These are phyloP conservation scores for Mangifera indica DNA, from an alignment of 345 rosid species.

Conservation along the genomic window DNA sequence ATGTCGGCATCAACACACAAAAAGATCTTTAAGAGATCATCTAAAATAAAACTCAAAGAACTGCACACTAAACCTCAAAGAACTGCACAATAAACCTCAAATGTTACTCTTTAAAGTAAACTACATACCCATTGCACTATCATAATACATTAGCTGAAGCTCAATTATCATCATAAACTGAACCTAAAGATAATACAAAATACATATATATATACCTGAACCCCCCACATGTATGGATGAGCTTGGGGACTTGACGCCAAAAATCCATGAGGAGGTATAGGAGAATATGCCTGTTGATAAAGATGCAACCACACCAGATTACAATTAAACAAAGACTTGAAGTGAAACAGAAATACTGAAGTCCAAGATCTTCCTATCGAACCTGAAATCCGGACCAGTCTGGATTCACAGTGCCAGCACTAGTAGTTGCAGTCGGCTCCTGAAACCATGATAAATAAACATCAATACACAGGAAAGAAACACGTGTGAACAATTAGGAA, in stretches of 20 bases:
- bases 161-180: not conserved
- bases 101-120: not conserved
- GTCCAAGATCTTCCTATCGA: slow-evolving; percentile 12
- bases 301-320: slow-evolving; percentile 20
- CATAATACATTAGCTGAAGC: too few relatives aligned
- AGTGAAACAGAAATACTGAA: slow-evolving; percentile 12
- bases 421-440: slow-evolving; percentile 67
- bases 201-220: slow-evolving; percentile 68
- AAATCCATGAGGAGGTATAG: slow-evolving; percentile 93
- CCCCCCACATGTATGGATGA: slow-evolving; percentile 99
- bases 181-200: not conserved
- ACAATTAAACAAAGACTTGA: slow-evolving; percentile 21
- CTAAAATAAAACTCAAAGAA: not conserved
- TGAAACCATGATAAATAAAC: slow-evolving; percentile 27
- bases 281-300: slow-evolving; percentile 78
- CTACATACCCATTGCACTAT: not conserved
- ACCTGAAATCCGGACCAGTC: slow-evolving; percentile 99
- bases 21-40: too few relatives aligned
- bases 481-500: slow-evolving; percentile 11
- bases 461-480: not conserved
- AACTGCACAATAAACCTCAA: not conserved
- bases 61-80: not conserved
- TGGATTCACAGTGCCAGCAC: slow-evolving; percentile 62
- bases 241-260: slow-evolving; percentile 97
- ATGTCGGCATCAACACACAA: not conserved